Conservation (phyloP, 176 grass and related monocot species). For the Canna indica region DNA sequence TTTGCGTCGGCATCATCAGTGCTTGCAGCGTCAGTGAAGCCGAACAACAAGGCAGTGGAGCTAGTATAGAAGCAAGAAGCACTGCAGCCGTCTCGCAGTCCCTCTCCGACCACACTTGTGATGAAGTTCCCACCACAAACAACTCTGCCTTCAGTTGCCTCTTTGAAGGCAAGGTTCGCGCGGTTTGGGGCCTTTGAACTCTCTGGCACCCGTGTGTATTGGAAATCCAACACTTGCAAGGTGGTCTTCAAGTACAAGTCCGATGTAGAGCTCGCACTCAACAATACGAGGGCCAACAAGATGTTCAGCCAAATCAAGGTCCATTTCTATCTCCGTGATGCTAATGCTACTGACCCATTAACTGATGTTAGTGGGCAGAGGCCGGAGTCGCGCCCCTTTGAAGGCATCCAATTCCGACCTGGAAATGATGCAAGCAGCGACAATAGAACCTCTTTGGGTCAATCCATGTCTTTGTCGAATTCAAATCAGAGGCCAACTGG, state of each 20-base stretch:
- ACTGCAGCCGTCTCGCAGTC: constrained; percentile 17
- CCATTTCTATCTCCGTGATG: constrained; percentile 47
- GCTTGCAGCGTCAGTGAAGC: constrained; percentile 1
- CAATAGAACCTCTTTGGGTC: constrained; percentile 13
- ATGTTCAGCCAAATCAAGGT: constrained; percentile 60
- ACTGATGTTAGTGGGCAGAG: constrained; percentile 10
- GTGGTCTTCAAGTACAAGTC: constrained; percentile 65
- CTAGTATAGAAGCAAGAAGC: constrained; percentile 32
- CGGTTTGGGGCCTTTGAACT: constrained; percentile 68
- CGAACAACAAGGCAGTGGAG: constrained; percentile 22
- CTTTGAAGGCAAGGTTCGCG: constrained; percentile 85
- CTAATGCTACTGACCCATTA: constrained; percentile 25
- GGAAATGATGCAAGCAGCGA: constrained; percentile 6
- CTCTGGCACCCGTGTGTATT: constrained; percentile 70
- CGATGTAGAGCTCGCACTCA: constrained; percentile 59
- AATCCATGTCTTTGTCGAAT: constrained; percentile 22
- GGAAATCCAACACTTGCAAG: constrained; percentile 83
- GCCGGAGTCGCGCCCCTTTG: constrained; percentile 34
- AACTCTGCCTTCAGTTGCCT: constrained; percentile 76
- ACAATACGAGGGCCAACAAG: constrained; percentile 39
- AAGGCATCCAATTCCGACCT: constrained; percentile 27
- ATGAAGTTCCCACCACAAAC: constrained; percentile 61
- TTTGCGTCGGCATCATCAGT: neutral
- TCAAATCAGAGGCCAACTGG: constrained; percentile 12
- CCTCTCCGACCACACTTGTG: constrained; percentile 62